phyloP scores from a whole-genome alignment of 768 basidiomycete species.

The Pleurotus pulmonarius region DNA sequence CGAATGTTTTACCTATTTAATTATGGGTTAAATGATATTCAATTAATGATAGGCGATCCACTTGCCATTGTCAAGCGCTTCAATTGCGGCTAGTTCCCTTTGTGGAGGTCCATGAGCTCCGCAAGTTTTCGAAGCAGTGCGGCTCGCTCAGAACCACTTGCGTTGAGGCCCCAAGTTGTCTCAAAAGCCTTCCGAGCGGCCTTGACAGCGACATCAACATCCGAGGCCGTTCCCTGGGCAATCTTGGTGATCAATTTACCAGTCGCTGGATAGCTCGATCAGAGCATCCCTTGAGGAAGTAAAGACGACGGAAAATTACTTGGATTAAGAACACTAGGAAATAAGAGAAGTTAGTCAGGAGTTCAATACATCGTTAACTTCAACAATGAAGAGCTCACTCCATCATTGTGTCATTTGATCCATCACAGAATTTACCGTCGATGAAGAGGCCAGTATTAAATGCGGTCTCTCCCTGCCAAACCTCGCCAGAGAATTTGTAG shows the following conservation, averaged over 20 bases:
- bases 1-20: constrained; percentile 48
- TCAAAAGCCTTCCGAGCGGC: constrained; percentile 58
- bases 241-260: constrained; percentile 52
- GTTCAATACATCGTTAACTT: background rate
- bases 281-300: background rate
- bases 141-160: constrained; percentile 43
- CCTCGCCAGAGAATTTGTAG: constrained; percentile 47
- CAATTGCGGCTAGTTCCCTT: constrained; percentile 58
- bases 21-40: background rate
- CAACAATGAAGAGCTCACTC: constrained; percentile 13
- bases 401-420: constrained; percentile 40
- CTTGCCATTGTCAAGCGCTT: constrained; percentile 60
- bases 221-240: constrained; percentile 50
- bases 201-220: constrained; percentile 64
- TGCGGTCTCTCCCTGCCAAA: constrained; percentile 54
- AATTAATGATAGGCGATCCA: constrained; percentile 2
- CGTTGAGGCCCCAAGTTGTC: constrained; percentile 58
- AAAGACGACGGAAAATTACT: constrained; percentile 15
- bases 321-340: constrained; percentile 55
- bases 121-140: constrained; percentile 54
- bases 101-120: constrained; percentile 49
- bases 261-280: constrained; percentile 26
- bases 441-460: constrained; percentile 75
- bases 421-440: constrained; percentile 62
- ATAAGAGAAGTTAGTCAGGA: constrained; percentile 1